phyloP scores from a whole-genome alignment of 139 green algal species.

The Chlorella sp. region DNA sequence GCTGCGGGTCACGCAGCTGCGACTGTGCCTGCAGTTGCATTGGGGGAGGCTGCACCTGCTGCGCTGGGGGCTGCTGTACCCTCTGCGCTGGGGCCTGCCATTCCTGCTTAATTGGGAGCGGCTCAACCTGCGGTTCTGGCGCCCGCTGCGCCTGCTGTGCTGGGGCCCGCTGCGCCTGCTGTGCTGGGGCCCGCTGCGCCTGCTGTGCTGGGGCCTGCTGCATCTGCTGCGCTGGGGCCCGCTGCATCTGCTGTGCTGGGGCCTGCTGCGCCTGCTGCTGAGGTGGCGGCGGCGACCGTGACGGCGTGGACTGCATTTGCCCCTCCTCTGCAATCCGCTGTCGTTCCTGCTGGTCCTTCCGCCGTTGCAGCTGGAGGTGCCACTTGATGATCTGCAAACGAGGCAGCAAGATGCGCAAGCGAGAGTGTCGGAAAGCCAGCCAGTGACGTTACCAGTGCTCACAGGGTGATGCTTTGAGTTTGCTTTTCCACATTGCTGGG shows the following conservation, averaged over 20 bases:
- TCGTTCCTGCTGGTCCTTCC: background rate
- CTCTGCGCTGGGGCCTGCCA: background rate
- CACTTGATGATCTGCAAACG: constrained; percentile 11
- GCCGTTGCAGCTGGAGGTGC: constrained; percentile 5
- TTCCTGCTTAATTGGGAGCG: too few relatives aligned
- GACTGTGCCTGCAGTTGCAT: background rate
- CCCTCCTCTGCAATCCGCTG: background rate
- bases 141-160: too few relatives aligned
- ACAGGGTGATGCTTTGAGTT: too few relatives aligned
- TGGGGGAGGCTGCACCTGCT: background rate
- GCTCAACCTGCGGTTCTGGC: too few relatives aligned
- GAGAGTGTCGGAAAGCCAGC: too few relatives aligned
- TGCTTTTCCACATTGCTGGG: too few relatives aligned
- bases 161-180: too few relatives aligned
- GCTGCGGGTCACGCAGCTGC: too few relatives aligned
- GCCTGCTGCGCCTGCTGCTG: background rate
- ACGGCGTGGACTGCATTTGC: background rate
- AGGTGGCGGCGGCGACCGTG: background rate
- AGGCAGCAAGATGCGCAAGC: too few relatives aligned
- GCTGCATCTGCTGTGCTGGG: background rate
- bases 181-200: too few relatives aligned
- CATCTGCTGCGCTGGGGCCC: background rate
- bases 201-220: background rate
- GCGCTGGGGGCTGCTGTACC: background rate
- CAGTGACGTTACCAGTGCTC: too few relatives aligned